Evolutionary conservation across 345 rosid genomes (phyloP), one percentile per base, ranked within the genome.

Genomic region (Boechera retrofracta): DNA sequence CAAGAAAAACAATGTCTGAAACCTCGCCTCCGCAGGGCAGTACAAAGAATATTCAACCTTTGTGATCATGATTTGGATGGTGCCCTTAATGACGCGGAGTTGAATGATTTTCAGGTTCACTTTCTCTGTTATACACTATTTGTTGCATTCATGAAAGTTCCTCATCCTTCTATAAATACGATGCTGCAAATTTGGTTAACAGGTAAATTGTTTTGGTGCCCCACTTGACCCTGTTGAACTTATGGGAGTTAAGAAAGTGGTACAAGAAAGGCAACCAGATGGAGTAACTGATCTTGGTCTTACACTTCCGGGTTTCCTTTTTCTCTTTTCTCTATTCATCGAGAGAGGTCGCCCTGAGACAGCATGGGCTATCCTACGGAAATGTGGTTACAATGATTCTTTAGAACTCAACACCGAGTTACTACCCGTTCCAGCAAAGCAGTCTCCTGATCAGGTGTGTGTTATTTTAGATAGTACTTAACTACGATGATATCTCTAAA

Each of bases 221-320:
- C 95, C 91, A 51, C 74, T 91, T 55, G 95, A 88, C 80, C 87
- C 91, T 77, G 88, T 83, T 60, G 97, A 91, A 69, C 85, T 91
- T 70, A 86, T 82, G 62, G 90, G 89, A 51, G 93, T 91, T 69
- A 87, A 87, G 77, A 87, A 89, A 67, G 88, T 91, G 76, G 91
- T 89, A 47, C 91, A 91, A 84, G 95, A 92, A 73, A 89, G 90
- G 84, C 83, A 83, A 79, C 86, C 80, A 39, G 89, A 86, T 67
- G 97, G 95, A 80, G 95, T 92, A 64, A 86, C 83, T 55, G 88
- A 89, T 66, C 83, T 87, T 49, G 97, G 97, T 75, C 93, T 92
- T 81, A 92, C 95, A 32, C 85, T 87, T 47, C 86, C 86, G 51
- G 95, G 95, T 0, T 92, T 92, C 79, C 81, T 88, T 36, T 88